Conservation (phyloP, 441 rosid genomes). For the Manihot esculenta region DNA sequence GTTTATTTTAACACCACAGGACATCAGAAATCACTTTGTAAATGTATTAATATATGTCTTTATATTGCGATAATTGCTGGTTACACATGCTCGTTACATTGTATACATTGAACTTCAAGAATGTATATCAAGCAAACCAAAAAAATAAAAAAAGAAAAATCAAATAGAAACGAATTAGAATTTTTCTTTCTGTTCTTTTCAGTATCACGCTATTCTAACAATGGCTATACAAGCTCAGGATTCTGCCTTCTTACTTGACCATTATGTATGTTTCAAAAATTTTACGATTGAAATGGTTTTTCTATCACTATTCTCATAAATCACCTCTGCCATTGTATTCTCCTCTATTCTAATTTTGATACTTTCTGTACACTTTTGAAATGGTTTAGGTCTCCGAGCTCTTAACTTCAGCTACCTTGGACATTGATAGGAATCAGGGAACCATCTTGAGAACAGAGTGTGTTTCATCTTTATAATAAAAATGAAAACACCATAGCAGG, state of each 20-base stretch:
- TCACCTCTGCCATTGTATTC: background rate
- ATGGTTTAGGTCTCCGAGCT: background rate
- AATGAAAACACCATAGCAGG: slow-evolving; percentile 73
- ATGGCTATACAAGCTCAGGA: slow-evolving; percentile 20
- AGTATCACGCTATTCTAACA: slow-evolving; percentile 12
- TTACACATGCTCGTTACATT: too few relatives aligned
- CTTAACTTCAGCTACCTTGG: slow-evolving; percentile 30
- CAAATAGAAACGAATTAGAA: background rate
- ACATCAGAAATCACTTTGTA: background rate
- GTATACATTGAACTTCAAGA: too few relatives aligned
- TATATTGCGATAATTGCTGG: too few relatives aligned
- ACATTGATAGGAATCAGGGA: slow-evolving; percentile 68
- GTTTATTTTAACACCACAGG: background rate
- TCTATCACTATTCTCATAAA: background rate
- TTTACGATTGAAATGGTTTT: slow-evolving; percentile 12
- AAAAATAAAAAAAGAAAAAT: background rate
- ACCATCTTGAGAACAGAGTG: slow-evolving; percentile 58
- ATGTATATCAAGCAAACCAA: too few relatives aligned
- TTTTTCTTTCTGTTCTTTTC: background rate
- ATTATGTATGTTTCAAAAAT: slow-evolving; percentile 35
- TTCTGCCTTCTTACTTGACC: slow-evolving; percentile 21
- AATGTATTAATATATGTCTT: too few relatives aligned
- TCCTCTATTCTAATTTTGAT: slow-evolving; percentile 12
- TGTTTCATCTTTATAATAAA: slow-evolving; percentile 77
- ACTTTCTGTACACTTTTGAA: slow-evolving; percentile 1